Percentiles rank a stretch among this genome's conserved stretches.
These are phyloP conservation scores for Oxyria digyna DNA, from an alignment of 148 eudicot species.

Conservation along the genomic window DNA sequence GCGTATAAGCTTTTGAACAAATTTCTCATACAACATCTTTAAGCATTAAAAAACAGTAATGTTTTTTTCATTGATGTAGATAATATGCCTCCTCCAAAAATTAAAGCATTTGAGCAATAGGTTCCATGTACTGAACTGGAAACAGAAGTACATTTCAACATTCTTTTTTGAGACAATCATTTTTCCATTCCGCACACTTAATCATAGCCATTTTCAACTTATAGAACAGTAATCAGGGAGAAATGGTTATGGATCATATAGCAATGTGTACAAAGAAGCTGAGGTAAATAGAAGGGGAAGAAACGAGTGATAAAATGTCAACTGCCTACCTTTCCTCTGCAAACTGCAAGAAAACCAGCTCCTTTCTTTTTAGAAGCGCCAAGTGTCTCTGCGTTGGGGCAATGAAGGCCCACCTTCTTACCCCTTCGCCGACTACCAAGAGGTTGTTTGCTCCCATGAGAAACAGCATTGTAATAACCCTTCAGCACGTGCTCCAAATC, in stretches of 20 bases:
- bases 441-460: slow-evolving; percentile 26
- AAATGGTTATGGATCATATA: not conserved
- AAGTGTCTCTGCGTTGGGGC: slow-evolving; percentile 14
- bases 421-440: slow-evolving; percentile 53
- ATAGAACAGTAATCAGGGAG: not conserved
- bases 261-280: not conserved
- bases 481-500: slow-evolving; percentile 65
- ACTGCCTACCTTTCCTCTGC: slow-evolving; percentile 80
- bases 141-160: not conserved
- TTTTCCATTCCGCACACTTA: not conserved
- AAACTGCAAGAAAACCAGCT: slow-evolving; percentile 96
- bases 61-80: not conserved
- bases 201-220: not conserved
- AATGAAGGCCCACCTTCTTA: slow-evolving; percentile 38
- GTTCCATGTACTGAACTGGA: not conserved
- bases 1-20: not conserved
- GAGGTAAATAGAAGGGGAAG: not conserved
- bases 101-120: not conserved
- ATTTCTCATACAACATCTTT: not conserved
- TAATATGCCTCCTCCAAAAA: not conserved
- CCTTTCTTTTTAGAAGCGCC: slow-evolving; percentile 35
- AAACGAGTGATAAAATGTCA: not conserved
- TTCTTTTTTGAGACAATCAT: no score
- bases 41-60: not conserved
- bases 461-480: slow-evolving; percentile 60